Conservation (phyloP, 2,329 filamentous ascomycete genomes). For the Delphinella strobiligena region DNA sequence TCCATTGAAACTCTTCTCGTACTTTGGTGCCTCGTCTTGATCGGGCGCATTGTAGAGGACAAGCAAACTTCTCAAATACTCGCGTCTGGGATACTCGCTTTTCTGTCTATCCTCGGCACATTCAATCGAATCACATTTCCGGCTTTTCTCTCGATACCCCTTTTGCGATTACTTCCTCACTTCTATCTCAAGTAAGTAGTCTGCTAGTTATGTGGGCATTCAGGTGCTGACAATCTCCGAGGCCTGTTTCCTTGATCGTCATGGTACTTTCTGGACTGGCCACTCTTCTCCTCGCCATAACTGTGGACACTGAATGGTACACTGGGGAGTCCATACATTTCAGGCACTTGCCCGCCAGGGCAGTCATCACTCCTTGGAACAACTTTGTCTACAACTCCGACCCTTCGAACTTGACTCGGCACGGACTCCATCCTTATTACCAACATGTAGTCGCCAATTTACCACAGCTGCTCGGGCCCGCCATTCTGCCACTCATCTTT, state of each 20-base stretch:
- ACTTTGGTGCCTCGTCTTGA: conserved; percentile 84
- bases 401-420: conserved; percentile 36
- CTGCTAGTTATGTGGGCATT: no score
- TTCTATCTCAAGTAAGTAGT: conserved; percentile 64
- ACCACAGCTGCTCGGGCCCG: conserved; percentile 41
- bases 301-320: conserved; percentile 79
- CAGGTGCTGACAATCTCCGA: no score
- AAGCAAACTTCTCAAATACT: conserved; percentile 67
- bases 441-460: conserved; percentile 41
- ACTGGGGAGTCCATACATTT: conserved; percentile 48
- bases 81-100: conserved; percentile 65
- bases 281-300: conserved; percentile 64
- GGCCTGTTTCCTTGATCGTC: conserved; percentile 47
- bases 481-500: conserved; percentile 33
- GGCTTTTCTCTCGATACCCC: conserved; percentile 78
- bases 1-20: conserved; percentile 89
- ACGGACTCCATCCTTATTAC: conserved; percentile 42
- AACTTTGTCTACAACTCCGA: conserved; percentile 41
- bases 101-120: conserved; percentile 70
- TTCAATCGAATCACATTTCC: conserved; percentile 98
- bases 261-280: conserved; percentile 53
- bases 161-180: conserved; percentile 71
- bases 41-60: conserved; percentile 70
- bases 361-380: conserved; percentile 40
- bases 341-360: conserved; percentile 46